phyloP scores from a whole-genome alignment of 345 rosid species.

The Lepidium sativum region DNA sequence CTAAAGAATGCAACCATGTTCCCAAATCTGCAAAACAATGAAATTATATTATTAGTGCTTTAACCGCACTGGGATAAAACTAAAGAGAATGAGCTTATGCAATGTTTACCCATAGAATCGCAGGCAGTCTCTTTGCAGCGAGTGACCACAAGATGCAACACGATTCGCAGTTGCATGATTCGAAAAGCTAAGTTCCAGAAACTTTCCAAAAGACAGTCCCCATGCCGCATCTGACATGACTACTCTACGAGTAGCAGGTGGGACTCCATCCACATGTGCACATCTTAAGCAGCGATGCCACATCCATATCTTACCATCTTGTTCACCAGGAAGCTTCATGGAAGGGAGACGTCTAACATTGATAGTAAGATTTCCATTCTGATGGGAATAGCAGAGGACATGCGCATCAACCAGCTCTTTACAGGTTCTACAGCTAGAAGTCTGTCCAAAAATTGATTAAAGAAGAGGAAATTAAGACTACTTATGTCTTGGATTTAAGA shows the following conservation, averaged over 20 bases:
- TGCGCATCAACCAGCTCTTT: constrained; percentile 83
- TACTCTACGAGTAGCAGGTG: constrained; percentile 91
- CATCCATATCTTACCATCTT: constrained; percentile 99
- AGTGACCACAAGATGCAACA: constrained; percentile 96
- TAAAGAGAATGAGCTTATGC: background rate
- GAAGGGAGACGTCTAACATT: constrained; percentile 64
- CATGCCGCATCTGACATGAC: constrained; percentile 99
- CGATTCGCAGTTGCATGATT: constrained; percentile 98
- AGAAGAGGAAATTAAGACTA: background rate
- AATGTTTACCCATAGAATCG: constrained; percentile 83
- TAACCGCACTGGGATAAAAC: background rate
- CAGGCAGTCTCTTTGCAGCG: constrained; percentile 94
- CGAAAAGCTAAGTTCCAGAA: constrained; percentile 94
- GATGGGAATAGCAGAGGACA: constrained; percentile 84
- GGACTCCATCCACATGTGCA: constrained; percentile 74
- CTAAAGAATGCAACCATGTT: constrained; percentile 96
- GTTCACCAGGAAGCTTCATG: constrained; percentile 74
- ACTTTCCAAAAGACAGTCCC: constrained; percentile 99
- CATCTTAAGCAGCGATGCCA: constrained; percentile 99
- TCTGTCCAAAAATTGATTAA: constrained; percentile 34
- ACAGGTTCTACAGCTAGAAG: constrained; percentile 57
- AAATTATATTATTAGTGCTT: background rate
- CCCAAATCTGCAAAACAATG: constrained; percentile 55
- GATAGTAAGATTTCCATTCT: constrained; percentile 95
- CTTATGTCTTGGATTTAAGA: background rate